A percentile compares a stretch with the other conserved stretches of the same genome.
Conservation (phyloP, 1,139 yeast species). For the Yamadazyma blattariae region DNA sequence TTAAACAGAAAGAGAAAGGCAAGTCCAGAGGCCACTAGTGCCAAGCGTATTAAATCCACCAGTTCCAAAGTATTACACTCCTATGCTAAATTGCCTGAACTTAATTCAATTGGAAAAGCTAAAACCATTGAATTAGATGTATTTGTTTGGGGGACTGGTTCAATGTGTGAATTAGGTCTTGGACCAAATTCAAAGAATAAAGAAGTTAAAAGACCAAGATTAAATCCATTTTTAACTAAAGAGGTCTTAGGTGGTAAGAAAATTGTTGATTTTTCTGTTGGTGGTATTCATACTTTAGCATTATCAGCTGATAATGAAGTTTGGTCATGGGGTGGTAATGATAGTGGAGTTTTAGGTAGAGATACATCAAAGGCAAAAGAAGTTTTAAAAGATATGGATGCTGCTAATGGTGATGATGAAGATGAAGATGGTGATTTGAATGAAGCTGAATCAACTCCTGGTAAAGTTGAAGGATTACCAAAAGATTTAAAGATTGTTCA, state of each 20-base stretch:
- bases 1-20: conserved; percentile 38
- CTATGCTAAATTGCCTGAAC: conserved; percentile 44
- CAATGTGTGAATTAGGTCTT: conserved; percentile 94
- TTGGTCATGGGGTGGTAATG: conserved; percentile 99
- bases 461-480: conserved; percentile 67
- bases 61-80: conserved; percentile 47
- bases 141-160: conserved; percentile 94
- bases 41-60: conserved; percentile 33
- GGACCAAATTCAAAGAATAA: conserved; percentile 88
- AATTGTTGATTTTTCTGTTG: conserved; percentile 83
- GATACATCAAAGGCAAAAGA: conserved; percentile 66
- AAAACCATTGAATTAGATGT: conserved; percentile 59
- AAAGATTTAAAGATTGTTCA: conserved; percentile 55
- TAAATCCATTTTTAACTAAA: conserved; percentile 69
- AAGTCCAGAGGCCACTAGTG: conserved; percentile 15
- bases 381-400: conserved; percentile 62
- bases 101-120: conserved; percentile 39
- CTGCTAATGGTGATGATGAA: conserved; percentile 63
- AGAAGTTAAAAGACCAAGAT: conserved; percentile 92
- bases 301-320: conserved; percentile 68
- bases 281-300: conserved; percentile 93
- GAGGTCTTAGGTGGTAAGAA: conserved; percentile 26
- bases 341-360: conserved; percentile 90
- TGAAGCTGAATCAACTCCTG: conserved; percentile 87
- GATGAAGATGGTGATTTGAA: conserved; percentile 85